phyloP scores from a whole-genome alignment of 2,329 filamentous ascomycete species.

The Exophiala xenobiotica region DNA sequence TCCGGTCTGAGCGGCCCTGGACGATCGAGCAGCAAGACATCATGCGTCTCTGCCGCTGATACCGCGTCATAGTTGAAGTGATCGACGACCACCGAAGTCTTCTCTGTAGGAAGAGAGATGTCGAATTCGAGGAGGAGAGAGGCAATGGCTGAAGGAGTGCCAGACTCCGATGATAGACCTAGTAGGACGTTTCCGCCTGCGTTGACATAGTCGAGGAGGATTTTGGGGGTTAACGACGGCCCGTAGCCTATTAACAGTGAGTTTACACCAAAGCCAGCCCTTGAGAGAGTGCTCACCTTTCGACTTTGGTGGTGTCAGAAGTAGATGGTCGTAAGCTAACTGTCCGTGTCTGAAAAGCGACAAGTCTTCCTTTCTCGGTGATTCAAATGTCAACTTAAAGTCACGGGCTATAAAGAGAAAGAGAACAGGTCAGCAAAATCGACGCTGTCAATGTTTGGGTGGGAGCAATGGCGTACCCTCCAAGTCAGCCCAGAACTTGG shows the following conservation, averaged over 20 bases:
- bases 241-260: constrained; percentile 65
- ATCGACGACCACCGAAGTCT: constrained; percentile 82
- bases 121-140: constrained; percentile 85
- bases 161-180: constrained; percentile 69
- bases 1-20: constrained; percentile 65
- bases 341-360: constrained; percentile 83
- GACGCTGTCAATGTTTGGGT: too few relatives aligned
- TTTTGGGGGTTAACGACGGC: constrained; percentile 79
- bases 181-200: constrained; percentile 87
- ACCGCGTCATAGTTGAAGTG: constrained; percentile 89
- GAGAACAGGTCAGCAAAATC: background rate
- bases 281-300: constrained; percentile 63
- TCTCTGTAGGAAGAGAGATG: constrained; percentile 80
- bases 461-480: constrained; percentile 40
- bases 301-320: constrained; percentile 83
- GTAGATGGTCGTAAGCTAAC: constrained; percentile 83
- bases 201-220: constrained; percentile 88
- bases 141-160: constrained; percentile 70
- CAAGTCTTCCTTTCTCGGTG: constrained; percentile 75
- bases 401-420: constrained; percentile 64
- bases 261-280: constrained; percentile 28
- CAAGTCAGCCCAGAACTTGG: constrained; percentile 63
- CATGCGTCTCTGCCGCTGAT: constrained; percentile 78
- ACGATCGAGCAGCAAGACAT: constrained; percentile 76
- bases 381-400: constrained; percentile 76